Conservation (phyloP, 768 basidiomycete genomes). For the Mrakia blollopis region DNA sequence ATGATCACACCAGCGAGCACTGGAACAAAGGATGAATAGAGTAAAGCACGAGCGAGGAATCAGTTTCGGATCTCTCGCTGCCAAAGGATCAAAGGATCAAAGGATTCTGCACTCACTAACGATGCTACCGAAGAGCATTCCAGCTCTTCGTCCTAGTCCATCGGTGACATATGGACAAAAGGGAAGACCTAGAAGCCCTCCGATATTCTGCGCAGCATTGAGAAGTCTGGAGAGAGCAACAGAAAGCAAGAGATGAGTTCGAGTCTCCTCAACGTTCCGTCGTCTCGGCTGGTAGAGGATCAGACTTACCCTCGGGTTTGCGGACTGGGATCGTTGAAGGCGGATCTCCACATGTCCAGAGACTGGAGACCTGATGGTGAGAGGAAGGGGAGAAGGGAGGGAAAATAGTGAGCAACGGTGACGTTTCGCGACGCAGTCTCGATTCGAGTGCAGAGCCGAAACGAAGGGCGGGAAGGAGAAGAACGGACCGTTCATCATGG, state of each 20-base stretch:
- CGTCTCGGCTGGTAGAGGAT: not conserved
- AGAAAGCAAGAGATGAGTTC: not conserved
- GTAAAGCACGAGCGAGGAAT: not conserved
- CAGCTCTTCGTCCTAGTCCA: slow-evolving; percentile 60
- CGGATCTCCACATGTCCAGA: slow-evolving; percentile 59
- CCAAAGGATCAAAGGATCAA: too few relatives aligned
- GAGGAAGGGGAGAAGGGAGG: not conserved
- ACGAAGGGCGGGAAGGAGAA: not conserved
- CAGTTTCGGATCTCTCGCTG: too few relatives aligned
- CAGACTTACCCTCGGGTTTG: not conserved
- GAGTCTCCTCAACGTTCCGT: not conserved
- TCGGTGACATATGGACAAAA: slow-evolving; percentile 54
- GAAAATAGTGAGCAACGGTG: not conserved
- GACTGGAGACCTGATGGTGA: slow-evolving; percentile 59
- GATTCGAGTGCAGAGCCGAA: too few relatives aligned
- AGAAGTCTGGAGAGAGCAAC: slow-evolving; percentile 59
- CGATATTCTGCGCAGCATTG: slow-evolving; percentile 76
- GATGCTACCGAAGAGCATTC: slow-evolving; percentile 64
- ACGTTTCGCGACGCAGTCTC: not conserved
- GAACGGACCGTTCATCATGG: slow-evolving; percentile 34
- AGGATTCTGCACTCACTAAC: slow-evolving; percentile 52
- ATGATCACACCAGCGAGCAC: slow-evolving; percentile 62
- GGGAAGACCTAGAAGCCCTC: slow-evolving; percentile 61
- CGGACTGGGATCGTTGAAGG: slow-evolving; percentile 59
- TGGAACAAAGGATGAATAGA: not conserved